These are phyloP conservation scores for Penicillium sp. DNA, from an alignment of 2,329 filamentous ascomycete genomes.

Conservation along the genomic window DNA sequence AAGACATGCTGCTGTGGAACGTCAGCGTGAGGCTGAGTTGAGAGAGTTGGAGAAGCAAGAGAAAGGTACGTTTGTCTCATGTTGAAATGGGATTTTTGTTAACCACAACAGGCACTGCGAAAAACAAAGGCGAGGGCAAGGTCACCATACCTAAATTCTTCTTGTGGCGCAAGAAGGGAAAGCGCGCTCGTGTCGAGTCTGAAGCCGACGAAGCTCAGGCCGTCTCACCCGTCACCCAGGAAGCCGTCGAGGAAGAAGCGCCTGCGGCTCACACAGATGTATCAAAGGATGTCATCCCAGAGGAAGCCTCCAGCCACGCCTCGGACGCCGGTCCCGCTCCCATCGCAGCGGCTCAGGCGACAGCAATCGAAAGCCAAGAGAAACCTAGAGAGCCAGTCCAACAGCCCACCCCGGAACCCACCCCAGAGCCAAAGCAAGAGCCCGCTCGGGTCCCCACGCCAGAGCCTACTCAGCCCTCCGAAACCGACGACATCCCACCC, in stretches of 20 bases:
- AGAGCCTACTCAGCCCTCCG: not conserved
- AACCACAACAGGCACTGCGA: conserved; percentile 11
- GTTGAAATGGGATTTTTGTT: no score
- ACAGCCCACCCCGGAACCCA: not conserved
- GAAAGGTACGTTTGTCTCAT: conserved; percentile 26
- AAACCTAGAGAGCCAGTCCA: not conserved
- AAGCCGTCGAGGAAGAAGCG: not conserved
- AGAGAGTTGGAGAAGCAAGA: conserved; percentile 32
- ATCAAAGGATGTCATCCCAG: not conserved
- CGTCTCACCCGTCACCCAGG: conserved; percentile 4
- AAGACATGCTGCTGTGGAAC: conserved; percentile 55
- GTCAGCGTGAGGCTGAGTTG: conserved; percentile 41
- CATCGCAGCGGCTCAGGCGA: not conserved
- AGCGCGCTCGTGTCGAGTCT: conserved; percentile 15
- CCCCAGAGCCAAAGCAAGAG: not conserved
- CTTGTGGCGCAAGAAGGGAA: conserved; percentile 32
- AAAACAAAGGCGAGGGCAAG: conserved; percentile 19
- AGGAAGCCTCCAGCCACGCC: not conserved
- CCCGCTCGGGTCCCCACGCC: not conserved
- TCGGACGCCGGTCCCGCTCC: conserved; percentile 9
- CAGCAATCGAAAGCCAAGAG: not conserved
- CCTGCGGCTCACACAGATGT: not conserved
- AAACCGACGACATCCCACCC: not conserved
- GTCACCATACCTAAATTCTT: conserved; percentile 25
- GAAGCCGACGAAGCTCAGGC: conserved; percentile 6